phyloP scores from a whole-genome alignment of 2,329 filamentous ascomycete genomes.

The Grosmannia serpens region DNA sequence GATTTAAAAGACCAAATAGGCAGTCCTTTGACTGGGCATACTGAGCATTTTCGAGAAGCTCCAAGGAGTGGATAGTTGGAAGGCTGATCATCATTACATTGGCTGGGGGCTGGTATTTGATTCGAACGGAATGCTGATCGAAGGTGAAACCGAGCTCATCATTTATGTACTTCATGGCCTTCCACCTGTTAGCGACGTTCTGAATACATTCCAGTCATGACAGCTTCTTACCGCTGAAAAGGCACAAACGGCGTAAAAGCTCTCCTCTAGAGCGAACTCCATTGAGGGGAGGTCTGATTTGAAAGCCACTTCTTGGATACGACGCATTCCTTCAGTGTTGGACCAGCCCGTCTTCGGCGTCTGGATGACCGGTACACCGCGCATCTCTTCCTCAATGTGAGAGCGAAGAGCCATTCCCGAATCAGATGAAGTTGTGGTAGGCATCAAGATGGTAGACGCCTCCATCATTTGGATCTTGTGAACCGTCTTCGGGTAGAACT shows the following conservation, averaged over 20 bases:
- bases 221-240: conserved; percentile 61
- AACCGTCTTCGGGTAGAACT: conserved; percentile 79
- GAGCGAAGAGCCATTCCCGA: conserved; percentile 38
- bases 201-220: not conserved
- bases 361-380: conserved; percentile 40
- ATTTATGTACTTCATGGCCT: conserved; percentile 77
- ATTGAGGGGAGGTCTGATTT: conserved; percentile 69
- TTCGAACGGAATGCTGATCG: conserved; percentile 65
- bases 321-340: conserved; percentile 64
- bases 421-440: conserved; percentile 62
- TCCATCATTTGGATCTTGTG: conserved; percentile 76
- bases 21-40: conserved; percentile 69
- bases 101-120: conserved; percentile 79
- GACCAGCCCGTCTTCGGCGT: conserved; percentile 71
- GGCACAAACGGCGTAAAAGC: conserved; percentile 75
- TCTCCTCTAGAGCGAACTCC: conserved; percentile 68
- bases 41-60: conserved; percentile 80
- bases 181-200: conserved; percentile 8
- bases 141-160: conserved; percentile 57
- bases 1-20: conserved; percentile 74
- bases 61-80: conserved; percentile 73
- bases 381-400: conserved; percentile 9
- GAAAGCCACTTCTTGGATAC: conserved; percentile 69
- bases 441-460: conserved; percentile 69
- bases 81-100: conserved; percentile 95